A percentile compares a stretch with the other conserved stretches of the same genome.
Evolutionary conservation across 192 early-diverging fungal genomes (phyloP).

Genomic region (Hyaloraphidium curvatum): DNA sequence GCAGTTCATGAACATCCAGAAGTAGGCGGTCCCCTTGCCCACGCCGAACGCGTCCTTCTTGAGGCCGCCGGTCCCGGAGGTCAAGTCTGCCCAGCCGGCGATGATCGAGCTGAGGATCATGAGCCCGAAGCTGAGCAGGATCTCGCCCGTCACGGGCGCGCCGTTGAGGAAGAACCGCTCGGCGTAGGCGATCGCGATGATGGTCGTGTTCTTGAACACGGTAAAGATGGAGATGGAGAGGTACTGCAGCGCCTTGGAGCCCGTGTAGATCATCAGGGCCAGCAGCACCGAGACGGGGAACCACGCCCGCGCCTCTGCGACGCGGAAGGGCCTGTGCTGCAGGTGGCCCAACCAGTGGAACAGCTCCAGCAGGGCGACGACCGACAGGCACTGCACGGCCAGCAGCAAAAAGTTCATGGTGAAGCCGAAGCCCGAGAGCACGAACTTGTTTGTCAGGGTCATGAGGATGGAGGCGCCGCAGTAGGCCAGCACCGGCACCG

Average conservation of each 20-base stretch:
- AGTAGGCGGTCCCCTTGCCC: slow-evolving; percentile 29
- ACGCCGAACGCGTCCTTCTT: neutral
- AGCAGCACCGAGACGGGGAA: slow-evolving; percentile 67
- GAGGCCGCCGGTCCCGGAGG: slow-evolving; percentile 3
- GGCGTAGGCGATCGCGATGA: slow-evolving; percentile 87
- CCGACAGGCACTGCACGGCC: slow-evolving; percentile 31
- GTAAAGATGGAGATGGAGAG: slow-evolving; percentile 88
- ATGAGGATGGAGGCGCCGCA: slow-evolving; percentile 75
- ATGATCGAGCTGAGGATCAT: slow-evolving; percentile 23
- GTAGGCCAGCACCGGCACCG: slow-evolving; percentile 63
- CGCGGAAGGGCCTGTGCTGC: slow-evolving; percentile 7
- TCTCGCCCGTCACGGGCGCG: slow-evolving; percentile 52
- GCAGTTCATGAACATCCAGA: slow-evolving; percentile 90
- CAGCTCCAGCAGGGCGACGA: slow-evolving; percentile 31
- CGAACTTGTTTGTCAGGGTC: slow-evolving; percentile 79
- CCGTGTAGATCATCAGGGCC: slow-evolving; percentile 92
- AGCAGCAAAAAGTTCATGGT: slow-evolving; percentile 73
- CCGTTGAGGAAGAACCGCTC: slow-evolving; percentile 71
- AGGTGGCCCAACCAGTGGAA: slow-evolving; percentile 27
- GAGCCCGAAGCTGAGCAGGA: slow-evolving; percentile 62
- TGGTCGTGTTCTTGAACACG: slow-evolving; percentile 97
- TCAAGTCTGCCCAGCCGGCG: slow-evolving; percentile 17
- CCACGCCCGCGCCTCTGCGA: slow-evolving; percentile 37
- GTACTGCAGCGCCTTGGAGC: slow-evolving; percentile 81
- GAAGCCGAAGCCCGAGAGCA: slow-evolving; percentile 59